Conservation (phyloP, 768 basidiomycete species). For the Phaffia tasmanica region DNA sequence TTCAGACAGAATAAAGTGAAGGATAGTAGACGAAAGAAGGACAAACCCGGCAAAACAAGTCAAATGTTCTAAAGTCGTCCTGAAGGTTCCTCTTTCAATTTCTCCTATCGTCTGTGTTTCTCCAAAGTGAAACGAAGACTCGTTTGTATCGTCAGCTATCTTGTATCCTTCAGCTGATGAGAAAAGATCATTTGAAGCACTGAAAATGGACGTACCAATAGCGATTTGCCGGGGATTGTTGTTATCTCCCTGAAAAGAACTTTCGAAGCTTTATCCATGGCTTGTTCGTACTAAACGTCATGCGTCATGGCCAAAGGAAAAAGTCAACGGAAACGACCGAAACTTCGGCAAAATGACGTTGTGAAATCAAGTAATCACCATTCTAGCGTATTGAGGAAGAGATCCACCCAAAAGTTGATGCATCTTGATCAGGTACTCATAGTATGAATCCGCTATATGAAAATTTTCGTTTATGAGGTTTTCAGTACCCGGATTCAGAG, state of each 20-base stretch:
- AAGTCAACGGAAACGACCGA: not conserved
- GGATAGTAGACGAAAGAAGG: constrained; percentile 25
- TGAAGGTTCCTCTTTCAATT: constrained; percentile 18
- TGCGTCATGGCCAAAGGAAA: not conserved
- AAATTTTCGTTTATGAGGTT: not conserved
- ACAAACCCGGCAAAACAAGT: constrained; percentile 30
- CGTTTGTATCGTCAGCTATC: not conserved
- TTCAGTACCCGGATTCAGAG: not conserved
- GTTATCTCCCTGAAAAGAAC: constrained; percentile 35
- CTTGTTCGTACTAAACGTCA: constrained; percentile 31
- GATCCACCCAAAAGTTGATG: constrained; percentile 37
- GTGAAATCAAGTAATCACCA: constrained; percentile 24
- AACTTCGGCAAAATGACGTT: no score
- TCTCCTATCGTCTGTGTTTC: constrained; percentile 10
- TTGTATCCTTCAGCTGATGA: not conserved
- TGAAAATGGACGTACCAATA: constrained; percentile 23
- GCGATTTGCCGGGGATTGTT: constrained; percentile 31
- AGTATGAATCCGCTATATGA: constrained; percentile 29
- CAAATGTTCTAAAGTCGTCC: constrained; percentile 4
- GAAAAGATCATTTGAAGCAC: not conserved
- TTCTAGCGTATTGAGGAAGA: constrained; percentile 34
- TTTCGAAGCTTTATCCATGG: constrained; percentile 36
- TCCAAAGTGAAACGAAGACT: not conserved
- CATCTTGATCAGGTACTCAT: constrained; percentile 42
- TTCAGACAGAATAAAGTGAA: not conserved